Percentiles rank a stretch among this genome's conserved stretches.
These are phyloP conservation scores for Macrocybe gigantea DNA, from an alignment of 768 basidiomycete genomes.

Conservation along the genomic window DNA sequence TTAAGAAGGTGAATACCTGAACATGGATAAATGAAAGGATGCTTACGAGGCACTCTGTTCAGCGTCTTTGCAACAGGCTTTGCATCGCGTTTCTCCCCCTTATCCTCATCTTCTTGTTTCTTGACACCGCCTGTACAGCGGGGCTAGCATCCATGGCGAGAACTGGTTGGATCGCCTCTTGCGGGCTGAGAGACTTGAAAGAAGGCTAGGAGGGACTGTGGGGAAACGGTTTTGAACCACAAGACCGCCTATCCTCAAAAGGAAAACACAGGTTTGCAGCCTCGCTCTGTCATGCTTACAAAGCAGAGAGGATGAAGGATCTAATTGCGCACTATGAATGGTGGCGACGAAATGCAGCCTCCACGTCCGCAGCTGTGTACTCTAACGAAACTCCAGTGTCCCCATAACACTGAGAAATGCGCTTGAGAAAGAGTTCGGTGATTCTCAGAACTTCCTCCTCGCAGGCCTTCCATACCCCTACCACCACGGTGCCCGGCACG, in stretches of 20 bases:
- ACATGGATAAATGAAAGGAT: conserved; percentile 10
- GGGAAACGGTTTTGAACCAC: too few relatives aligned
- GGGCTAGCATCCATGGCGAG: conserved; percentile 77
- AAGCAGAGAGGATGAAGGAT: too few relatives aligned
- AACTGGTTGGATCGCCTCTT: conserved; percentile 16
- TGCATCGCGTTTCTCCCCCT: conserved; percentile 54
- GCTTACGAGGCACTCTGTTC: conserved; percentile 84
- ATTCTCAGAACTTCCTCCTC: conserved; percentile 77
- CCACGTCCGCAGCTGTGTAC: conserved; percentile 69
- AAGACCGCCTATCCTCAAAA: too few relatives aligned
- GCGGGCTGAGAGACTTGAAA: conserved; percentile 43
- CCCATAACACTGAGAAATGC: conserved; percentile 75
- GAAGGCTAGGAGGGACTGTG: conserved; percentile 57
- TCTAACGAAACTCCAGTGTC: conserved; percentile 71
- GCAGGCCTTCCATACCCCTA: conserved; percentile 87
- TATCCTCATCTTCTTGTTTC: conserved; percentile 60
- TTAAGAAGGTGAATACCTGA: conserved; percentile 11
- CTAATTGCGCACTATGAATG: too few relatives aligned
- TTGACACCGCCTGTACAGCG: conserved; percentile 92
- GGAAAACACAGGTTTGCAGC: too few relatives aligned
- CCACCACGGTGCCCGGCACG: conserved; percentile 60
- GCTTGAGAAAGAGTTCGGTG: conserved; percentile 59
- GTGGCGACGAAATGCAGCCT: conserved; percentile 62
- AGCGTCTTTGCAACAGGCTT: conserved; percentile 75
- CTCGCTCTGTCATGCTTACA: too few relatives aligned